Evolutionary conservation across 176 grass and related monocot species (phyloP), one percentile per base, ranked within the genome.

Genomic region (Musa schizocarpa): DNA sequence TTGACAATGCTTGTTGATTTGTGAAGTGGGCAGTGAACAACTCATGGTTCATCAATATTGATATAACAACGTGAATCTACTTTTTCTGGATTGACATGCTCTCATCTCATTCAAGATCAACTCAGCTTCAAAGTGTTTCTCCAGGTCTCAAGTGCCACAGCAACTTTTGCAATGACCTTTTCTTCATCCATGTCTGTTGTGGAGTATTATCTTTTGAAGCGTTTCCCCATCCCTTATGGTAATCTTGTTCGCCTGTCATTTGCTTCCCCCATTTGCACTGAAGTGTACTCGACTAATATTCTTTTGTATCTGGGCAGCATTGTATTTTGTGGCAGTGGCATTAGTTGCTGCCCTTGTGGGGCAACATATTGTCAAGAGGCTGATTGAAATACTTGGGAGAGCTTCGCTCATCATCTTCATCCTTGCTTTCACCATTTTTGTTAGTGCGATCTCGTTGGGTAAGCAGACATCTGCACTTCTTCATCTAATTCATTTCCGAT

Each of bases 401-500:
- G 92, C 92, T 64, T 96, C 92, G 0, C 83, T 96, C 76, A 96
- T 96, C 67, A 96, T 96, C 75, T 92, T 96, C 87, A 92, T 96
- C 74, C 23, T 96, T 68, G 81, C 92, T 53, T 92, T 81, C 76
- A 96, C 86, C 65, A 96, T 96, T 27, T 92, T 96, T 4, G 76
- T 86, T 66, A 96, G 92, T 43, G 92, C 92, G 11, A 62, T 92
- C 82, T 96, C 87, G 57, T 82, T 96, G 0, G 92, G 92, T 96
- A 89, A 0, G 57, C 57, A 17, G 54, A 57, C 57, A 70, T 71
- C 49, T 64, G 13, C 1, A 21, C 52, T 62, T 8, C 14, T 62
- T 19, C 13, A n/a, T 19, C 13, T n/a, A 17, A 19, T 61, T 62
- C 20, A 14, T 17, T 58, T 14, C 55, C 17, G 17, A 12, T 58